Percentiles rank a stretch among this genome's conserved stretches.
Conservation (phyloP, 495 filamentous ascomycete genomes). For the Tuber umbilicatum region DNA sequence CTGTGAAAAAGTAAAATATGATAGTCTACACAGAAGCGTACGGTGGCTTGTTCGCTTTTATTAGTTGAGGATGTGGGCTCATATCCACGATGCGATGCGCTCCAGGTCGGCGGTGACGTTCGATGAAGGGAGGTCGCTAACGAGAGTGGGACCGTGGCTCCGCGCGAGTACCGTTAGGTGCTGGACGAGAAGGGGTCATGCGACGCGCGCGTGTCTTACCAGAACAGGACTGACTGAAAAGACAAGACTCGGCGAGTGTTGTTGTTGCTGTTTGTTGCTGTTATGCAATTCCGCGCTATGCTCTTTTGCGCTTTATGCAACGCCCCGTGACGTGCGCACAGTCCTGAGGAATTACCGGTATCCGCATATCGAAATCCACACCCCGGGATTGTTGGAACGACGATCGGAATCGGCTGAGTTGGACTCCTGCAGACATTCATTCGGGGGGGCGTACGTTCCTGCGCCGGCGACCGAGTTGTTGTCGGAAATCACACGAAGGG, state of each 20-base stretch:
- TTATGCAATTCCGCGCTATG: background rate
- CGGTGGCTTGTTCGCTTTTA: too few relatives aligned
- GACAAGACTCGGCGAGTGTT: background rate
- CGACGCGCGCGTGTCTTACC: background rate
- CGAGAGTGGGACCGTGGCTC: background rate
- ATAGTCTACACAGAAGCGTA: background rate
- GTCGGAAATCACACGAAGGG: too few relatives aligned
- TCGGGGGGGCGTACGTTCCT: background rate
- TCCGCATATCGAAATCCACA: too few relatives aligned
- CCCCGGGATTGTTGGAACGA: background rate
- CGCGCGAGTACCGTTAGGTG: background rate
- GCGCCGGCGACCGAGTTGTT: background rate
- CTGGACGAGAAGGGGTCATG: background rate
- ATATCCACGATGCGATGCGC: too few relatives aligned
- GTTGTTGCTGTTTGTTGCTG: background rate
- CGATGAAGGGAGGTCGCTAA: background rate
- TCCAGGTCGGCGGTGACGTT: too few relatives aligned
- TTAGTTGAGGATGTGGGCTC: too few relatives aligned
- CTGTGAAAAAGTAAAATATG: background rate
- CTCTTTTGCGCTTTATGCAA: too few relatives aligned
- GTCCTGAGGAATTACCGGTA: background rate
- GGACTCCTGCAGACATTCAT: background rate
- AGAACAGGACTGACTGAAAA: background rate
- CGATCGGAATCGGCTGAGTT: background rate
- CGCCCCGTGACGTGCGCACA: background rate